Conservation (phyloP, 176 grass and related monocot genomes). For the Echinochloa phyllopogon region DNA sequence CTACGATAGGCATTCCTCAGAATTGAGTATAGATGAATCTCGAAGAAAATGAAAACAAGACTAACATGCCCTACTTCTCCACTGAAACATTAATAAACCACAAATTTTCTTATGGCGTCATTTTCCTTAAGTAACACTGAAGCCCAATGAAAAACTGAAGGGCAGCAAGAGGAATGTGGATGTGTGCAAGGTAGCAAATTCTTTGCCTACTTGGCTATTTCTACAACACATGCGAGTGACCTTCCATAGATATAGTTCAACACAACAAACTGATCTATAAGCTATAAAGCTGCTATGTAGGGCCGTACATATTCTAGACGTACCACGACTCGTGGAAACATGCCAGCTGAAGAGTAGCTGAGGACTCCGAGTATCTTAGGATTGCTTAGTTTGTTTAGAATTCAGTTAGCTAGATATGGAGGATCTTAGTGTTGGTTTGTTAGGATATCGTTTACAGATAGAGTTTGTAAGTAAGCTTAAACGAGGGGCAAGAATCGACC, state of each 20-base stretch:
- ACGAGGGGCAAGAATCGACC: no score
- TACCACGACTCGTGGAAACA: no score
- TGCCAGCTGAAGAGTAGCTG: no score
- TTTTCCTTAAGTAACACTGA: neutral
- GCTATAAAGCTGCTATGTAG: no score
- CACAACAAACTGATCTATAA: slow-evolving; percentile 20
- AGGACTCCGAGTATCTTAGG: no score
- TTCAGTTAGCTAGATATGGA: no score
- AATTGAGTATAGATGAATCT: neutral
- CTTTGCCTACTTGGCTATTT: neutral
- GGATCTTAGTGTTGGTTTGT: no score
- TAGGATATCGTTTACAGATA: no score
- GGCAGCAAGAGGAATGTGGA: neutral
- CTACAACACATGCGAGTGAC: slow-evolving; percentile 5
- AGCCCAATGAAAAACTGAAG: slow-evolving; percentile 17
- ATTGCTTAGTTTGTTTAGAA: no score
- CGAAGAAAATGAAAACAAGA: neutral
- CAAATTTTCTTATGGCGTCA: neutral
- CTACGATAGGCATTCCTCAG: slow-evolving; percentile 13
- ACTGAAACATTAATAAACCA: neutral
- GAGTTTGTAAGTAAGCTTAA: no score
- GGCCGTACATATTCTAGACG: no score
- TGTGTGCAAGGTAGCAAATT: neutral
- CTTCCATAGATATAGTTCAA: slow-evolving; percentile 14
- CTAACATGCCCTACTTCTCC: neutral